Conservation (phyloP, 1,284 basidiomycete genomes). For the Stygiomarasmius scandens region DNA sequence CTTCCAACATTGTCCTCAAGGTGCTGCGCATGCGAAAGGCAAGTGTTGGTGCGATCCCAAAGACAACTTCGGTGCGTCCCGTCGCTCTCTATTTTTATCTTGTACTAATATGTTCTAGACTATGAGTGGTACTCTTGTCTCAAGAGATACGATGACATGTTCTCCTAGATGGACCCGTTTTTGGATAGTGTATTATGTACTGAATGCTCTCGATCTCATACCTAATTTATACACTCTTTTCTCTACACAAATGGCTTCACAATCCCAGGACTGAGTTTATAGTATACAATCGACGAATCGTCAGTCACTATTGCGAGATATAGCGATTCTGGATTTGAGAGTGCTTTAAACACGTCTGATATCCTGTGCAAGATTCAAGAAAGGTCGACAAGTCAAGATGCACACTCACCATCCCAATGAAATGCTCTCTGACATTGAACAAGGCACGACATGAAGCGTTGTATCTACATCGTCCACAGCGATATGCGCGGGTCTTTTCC, state of each 20-base stretch:
- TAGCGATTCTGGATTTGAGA: slow-evolving; percentile 52
- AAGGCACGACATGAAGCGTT: slow-evolving; percentile 62
- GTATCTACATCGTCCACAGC: slow-evolving; percentile 38
- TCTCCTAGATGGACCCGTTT: slow-evolving; percentile 33
- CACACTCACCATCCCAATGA: slow-evolving; percentile 45
- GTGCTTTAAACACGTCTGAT: slow-evolving; percentile 52
- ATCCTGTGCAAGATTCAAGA: slow-evolving; percentile 45
- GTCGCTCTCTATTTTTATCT: slow-evolving; percentile 7
- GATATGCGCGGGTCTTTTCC: slow-evolving; percentile 48
- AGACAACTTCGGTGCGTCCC: slow-evolving; percentile 64
- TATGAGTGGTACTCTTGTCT: slow-evolving; percentile 83
- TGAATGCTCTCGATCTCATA: not conserved
- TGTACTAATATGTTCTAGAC: slow-evolving; percentile 42
- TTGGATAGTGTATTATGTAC: slow-evolving; percentile 9
- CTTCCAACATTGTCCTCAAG: slow-evolving; percentile 80
- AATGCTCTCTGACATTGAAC: slow-evolving; percentile 64
- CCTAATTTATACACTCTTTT: not conserved
- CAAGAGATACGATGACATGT: slow-evolving; percentile 68
- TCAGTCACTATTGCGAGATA: slow-evolving; percentile 73
- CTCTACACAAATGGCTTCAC: slow-evolving; percentile 66
- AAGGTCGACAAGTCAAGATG: not conserved
- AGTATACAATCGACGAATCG: slow-evolving; percentile 82
- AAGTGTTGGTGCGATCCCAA: slow-evolving; percentile 68
- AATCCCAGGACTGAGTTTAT: slow-evolving; percentile 75
- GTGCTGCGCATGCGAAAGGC: slow-evolving; percentile 55